These are phyloP conservation scores for Bisporella sp. DNA, from an alignment of 2,329 filamentous ascomycete genomes.

Conservation along the genomic window DNA sequence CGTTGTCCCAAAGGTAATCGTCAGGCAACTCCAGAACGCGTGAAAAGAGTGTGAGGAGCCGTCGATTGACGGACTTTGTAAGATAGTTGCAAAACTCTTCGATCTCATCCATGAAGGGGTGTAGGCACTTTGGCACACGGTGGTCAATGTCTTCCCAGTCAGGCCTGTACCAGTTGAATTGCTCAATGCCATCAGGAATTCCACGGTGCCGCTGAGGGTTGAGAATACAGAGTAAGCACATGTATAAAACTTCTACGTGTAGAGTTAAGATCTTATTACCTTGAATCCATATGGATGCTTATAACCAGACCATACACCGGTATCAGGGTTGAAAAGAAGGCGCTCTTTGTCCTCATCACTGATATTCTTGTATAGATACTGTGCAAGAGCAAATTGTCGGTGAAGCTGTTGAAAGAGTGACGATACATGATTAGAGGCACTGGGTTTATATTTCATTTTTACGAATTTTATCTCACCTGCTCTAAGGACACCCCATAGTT, in stretches of 20 bases:
- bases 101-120: conserved; percentile 44
- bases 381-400: conserved; percentile 43
- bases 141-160: conserved; percentile 35
- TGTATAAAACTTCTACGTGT: background rate
- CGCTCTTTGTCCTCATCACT: conserved; percentile 41
- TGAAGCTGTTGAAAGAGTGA: conserved; percentile 31
- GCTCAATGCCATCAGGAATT: conserved; percentile 41
- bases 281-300: conserved; percentile 41
- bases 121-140: conserved; percentile 37
- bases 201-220: conserved; percentile 32
- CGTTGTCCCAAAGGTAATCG: conserved; percentile 36
- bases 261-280: conserved; percentile 13
- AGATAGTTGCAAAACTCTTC: conserved; percentile 39
- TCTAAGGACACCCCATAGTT: conserved; percentile 40
- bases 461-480: conserved; percentile 19
- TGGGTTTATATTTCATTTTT: background rate
- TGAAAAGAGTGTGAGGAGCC: conserved; percentile 35
- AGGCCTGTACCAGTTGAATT: conserved; percentile 45
- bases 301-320: conserved; percentile 41
- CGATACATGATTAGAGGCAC: background rate
- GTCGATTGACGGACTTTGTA: conserved; percentile 39
- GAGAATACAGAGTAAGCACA: background rate
- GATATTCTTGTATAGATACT: conserved; percentile 43
- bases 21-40: conserved; percentile 38
- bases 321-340: conserved; percentile 40